Percentiles rank a stretch among this genome's conserved stretches.
These are phyloP conservation scores for Deinandra increscens DNA, from an alignment of 129 eudicot genomes.

Conservation along the genomic window DNA sequence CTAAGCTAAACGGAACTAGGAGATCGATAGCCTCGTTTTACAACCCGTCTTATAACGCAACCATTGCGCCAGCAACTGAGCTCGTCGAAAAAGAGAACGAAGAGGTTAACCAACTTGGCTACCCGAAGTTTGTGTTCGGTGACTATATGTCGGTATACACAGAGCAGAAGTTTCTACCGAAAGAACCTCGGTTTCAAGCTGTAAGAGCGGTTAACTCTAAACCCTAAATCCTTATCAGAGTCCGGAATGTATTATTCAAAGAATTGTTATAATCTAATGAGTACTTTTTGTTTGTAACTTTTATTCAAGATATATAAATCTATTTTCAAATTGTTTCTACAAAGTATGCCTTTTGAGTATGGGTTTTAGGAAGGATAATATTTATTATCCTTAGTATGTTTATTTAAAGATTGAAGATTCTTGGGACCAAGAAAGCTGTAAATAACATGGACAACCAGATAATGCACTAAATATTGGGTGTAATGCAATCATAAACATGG, in stretches of 20 bases:
- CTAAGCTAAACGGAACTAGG: conserved; percentile 38
- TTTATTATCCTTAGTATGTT: not conserved
- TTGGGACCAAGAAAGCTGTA: conserved; percentile 14
- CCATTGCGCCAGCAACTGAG: conserved; percentile 52
- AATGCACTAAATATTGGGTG: not conserved
- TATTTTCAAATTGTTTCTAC: not conserved
- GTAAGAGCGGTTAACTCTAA: conserved; percentile 31
- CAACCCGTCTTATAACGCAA: conserved; percentile 55
- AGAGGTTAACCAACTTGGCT: conserved; percentile 17
- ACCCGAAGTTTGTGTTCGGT: conserved; percentile 68
- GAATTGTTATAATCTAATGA: not conserved
- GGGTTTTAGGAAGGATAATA: not conserved
- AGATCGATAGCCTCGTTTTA: conserved; percentile 69
- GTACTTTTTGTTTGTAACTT: not conserved
- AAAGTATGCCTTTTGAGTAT: not conserved
- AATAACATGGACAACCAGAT: conserved; percentile 32
- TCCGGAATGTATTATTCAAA: not conserved
- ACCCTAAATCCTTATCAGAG: not conserved
- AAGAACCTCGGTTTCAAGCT: conserved; percentile 85
- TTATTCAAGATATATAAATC: not conserved
- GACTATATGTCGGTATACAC: conserved; percentile 74
- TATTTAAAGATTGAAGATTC: conserved; percentile 1
- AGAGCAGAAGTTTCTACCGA: conserved; percentile 74
- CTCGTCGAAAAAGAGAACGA: conserved; percentile 29
- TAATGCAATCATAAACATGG: conserved; percentile 14